A percentile compares a stretch with the other conserved stretches of the same genome.
These are phyloP conservation scores for Penstemon eatonii DNA, from an alignment of 257 asterid genomes.

Conservation along the genomic window DNA sequence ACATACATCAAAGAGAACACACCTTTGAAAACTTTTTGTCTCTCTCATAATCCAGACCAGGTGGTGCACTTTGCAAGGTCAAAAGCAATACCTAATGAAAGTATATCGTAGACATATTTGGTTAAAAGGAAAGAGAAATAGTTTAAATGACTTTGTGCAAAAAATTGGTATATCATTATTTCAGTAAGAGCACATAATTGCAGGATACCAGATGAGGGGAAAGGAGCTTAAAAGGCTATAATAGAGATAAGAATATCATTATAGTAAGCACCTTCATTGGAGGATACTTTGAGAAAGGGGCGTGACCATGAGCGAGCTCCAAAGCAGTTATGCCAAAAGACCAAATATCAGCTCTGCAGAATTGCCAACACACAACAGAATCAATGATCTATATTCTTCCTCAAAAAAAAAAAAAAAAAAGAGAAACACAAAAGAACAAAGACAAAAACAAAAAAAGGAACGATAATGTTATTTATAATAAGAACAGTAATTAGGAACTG, in stretches of 20 bases:
- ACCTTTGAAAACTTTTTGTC: constrained; percentile 95
- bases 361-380: constrained; percentile 23
- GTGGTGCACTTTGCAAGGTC: constrained; percentile 99
- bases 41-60: constrained; percentile 96
- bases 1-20: constrained; percentile 17
- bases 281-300: constrained; percentile 98
- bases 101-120: constrained; percentile 9
- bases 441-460: background rate
- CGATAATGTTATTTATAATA: background rate
- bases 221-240: constrained; percentile 14
- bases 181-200: too few relatives aligned
- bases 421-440: background rate
- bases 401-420: background rate
- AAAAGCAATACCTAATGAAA: constrained; percentile 77
- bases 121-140: background rate
- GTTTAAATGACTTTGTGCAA: too few relatives aligned
- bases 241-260: constrained; percentile 11
- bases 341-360: constrained; percentile 93
- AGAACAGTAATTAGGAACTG: constrained; percentile 22
- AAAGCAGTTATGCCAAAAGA: constrained; percentile 98
- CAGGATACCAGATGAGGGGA: background rate
- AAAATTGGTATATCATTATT: too few relatives aligned
- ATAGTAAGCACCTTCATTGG: constrained; percentile 81
- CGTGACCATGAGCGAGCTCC: constrained; percentile 99
- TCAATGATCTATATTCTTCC: constrained; percentile 8